A percentile compares a stretch with the other conserved stretches of the same genome.
Conservation (phyloP, 108 stramenopile species). For the Nitzschia putrida region DNA sequence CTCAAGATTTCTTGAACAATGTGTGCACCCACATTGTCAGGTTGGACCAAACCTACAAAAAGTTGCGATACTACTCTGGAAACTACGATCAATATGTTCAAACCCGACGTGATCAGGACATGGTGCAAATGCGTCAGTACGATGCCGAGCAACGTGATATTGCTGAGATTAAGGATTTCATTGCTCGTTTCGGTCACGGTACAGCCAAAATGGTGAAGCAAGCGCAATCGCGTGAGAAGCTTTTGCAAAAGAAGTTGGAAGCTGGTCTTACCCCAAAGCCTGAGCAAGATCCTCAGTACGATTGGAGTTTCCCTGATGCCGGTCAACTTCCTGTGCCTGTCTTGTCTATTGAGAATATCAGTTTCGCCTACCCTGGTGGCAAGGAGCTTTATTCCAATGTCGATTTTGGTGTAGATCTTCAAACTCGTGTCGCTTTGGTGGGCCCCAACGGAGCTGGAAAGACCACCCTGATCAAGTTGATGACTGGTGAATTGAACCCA, state of each 20-base stretch:
- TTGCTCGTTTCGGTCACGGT: slow-evolving; percentile 95
- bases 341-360: slow-evolving; percentile 75
- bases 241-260: slow-evolving; percentile 88
- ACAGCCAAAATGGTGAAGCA: slow-evolving; percentile 95
- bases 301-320: slow-evolving; percentile 83
- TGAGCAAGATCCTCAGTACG: slow-evolving; percentile 76
- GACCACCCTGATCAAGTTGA: slow-evolving; percentile 94
- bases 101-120: slow-evolving; percentile 92
- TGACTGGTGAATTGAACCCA: slow-evolving; percentile 87
- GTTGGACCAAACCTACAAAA: slow-evolving; percentile 87
- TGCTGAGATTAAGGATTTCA: slow-evolving; percentile 92
- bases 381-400: slow-evolving; percentile 77
- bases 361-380: slow-evolving; percentile 77
- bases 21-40: slow-evolving; percentile 97
- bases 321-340: slow-evolving; percentile 87
- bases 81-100: slow-evolving; percentile 96
- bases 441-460: slow-evolving; percentile 79
- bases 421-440: slow-evolving; percentile 84
- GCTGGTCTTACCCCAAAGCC: slow-evolving; percentile 85
- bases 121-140: slow-evolving; percentile 93
- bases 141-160: slow-evolving; percentile 98
- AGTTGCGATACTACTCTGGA: slow-evolving; percentile 93
- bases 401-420: slow-evolving; percentile 89
- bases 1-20: slow-evolving; percentile 98
- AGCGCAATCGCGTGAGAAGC: slow-evolving; percentile 90